These are phyloP conservation scores for Xylaria sp. DNA, from an alignment of 2,329 filamentous ascomycete species.

Conservation along the genomic window DNA sequence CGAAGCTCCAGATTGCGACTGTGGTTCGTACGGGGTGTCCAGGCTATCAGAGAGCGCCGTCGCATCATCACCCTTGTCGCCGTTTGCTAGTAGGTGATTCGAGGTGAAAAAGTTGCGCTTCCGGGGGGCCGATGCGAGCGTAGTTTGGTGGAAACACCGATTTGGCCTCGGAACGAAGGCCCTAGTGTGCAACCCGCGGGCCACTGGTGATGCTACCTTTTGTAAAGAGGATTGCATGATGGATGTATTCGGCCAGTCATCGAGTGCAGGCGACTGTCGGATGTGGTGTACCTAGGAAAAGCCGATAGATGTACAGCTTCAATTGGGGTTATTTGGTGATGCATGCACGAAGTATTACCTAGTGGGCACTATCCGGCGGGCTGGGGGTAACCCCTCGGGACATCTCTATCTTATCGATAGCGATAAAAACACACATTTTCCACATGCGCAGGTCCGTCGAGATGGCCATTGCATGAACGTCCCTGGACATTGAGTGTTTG, in stretches of 20 bases:
- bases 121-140: conserved; percentile 49
- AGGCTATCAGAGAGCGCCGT: conserved; percentile 3
- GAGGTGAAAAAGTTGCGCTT: conserved; percentile 69
- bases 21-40: conserved; percentile 5
- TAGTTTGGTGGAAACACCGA: conserved; percentile 51
- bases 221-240: conserved; percentile 34
- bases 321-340: neutral
- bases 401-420: too few species aligned
- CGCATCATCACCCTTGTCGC: conserved; percentile 29
- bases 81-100: conserved; percentile 55
- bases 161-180: conserved; percentile 35
- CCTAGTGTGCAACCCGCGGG: conserved; percentile 35
- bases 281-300: too few species aligned
- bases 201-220: conserved; percentile 27
- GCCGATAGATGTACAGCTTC: too few species aligned
- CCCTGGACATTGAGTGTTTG: too few species aligned
- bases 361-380: too few species aligned
- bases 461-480: too few species aligned
- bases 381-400: too few species aligned
- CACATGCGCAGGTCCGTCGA: too few species aligned
- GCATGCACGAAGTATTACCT: too few species aligned
- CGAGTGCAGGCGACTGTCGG: conserved; percentile 3
- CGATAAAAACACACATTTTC: too few species aligned
- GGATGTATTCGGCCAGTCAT: conserved; percentile 31
- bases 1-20: conserved; percentile 21